phyloP scores from a whole-genome alignment of 2,329 filamentous ascomycete species.

The Dactylonectria macrodidyma region DNA sequence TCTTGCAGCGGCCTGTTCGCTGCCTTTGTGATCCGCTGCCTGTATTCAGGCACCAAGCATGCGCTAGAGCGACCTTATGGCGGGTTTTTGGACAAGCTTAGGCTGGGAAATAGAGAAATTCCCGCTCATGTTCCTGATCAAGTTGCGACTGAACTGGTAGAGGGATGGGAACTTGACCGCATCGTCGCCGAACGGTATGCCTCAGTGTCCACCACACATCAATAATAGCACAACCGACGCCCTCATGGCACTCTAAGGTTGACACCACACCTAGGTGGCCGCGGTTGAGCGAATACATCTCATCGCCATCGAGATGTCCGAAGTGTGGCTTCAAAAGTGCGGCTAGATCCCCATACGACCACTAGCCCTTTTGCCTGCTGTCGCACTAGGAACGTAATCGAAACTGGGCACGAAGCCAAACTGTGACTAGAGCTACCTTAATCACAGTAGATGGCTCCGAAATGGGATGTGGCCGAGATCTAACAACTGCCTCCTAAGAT shows the following conservation, averaged over 20 bases:
- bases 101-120: neutral
- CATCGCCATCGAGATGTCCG: neutral
- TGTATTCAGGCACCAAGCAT: neutral
- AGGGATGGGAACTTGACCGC: constrained; percentile 9
- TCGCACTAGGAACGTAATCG: constrained; percentile 7
- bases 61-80: neutral
- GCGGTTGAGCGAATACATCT: neutral
- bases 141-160: neutral
- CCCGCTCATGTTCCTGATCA: neutral
- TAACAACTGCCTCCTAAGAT: too few species aligned
- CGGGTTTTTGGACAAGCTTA: neutral
- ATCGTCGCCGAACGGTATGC: constrained; percentile 17
- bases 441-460: too few species aligned
- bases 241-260: neutral
- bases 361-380: constrained; percentile 5
- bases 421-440: neutral
- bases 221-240: constrained; percentile 4
- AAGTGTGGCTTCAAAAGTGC: neutral
- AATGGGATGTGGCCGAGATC: too few species aligned
- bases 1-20: neutral
- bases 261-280: neutral
- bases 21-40: neutral
- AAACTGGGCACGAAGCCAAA: neutral
- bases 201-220: constrained; percentile 11
- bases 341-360: neutral